phyloP scores from a whole-genome alignment of 2,329 filamentous ascomycete species.

The Xylariomycetidae sp. region DNA sequence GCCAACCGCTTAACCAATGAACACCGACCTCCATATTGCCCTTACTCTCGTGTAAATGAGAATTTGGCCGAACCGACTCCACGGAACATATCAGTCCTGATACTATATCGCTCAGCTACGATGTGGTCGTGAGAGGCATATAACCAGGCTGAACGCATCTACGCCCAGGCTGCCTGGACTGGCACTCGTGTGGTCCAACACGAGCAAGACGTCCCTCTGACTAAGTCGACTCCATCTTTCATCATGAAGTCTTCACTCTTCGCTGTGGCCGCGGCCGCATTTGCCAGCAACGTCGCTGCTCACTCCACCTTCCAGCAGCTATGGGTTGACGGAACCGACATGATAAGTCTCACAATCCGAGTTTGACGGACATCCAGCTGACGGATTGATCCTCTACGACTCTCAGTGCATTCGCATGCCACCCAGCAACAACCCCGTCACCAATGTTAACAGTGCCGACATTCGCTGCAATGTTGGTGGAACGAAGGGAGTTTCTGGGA shows the following conservation, averaged over 20 bases:
- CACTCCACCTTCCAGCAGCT: slow-evolving; percentile 48
- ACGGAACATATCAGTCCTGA: slow-evolving; percentile 14
- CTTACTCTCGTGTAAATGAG: slow-evolving; percentile 11
- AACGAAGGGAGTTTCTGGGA: slow-evolving; percentile 28
- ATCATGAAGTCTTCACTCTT: slow-evolving; percentile 33
- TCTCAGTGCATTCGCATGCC: slow-evolving; percentile 43
- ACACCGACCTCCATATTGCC: slow-evolving; percentile 13
- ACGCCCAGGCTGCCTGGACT: not conserved
- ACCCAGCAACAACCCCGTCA: slow-evolving; percentile 44
- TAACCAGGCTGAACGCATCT: slow-evolving; percentile 5
- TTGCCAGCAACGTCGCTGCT: slow-evolving; percentile 33
- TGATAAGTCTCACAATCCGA: slow-evolving; percentile 17
- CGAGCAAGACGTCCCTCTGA: no score
- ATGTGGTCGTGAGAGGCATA: slow-evolving; percentile 6
- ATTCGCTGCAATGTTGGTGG: slow-evolving; percentile 39
- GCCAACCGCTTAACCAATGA: slow-evolving; percentile 17
- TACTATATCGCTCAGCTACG: no score
- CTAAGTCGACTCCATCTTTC: slow-evolving; percentile 6
- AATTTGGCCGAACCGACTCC: slow-evolving; percentile 15
- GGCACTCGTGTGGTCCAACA: slow-evolving; percentile 6
- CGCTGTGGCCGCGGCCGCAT: slow-evolving; percentile 28
- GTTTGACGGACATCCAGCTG: slow-evolving; percentile 8
- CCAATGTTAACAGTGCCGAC: slow-evolving; percentile 34
- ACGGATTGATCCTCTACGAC: slow-evolving; percentile 27
- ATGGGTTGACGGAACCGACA: slow-evolving; percentile 43